A percentile compares a stretch with the other conserved stretches of the same genome.
Evolutionary conservation across 202 grass and related monocot genomes (phyloP).

Genomic region (Cymbopogon flexuosus): DNA sequence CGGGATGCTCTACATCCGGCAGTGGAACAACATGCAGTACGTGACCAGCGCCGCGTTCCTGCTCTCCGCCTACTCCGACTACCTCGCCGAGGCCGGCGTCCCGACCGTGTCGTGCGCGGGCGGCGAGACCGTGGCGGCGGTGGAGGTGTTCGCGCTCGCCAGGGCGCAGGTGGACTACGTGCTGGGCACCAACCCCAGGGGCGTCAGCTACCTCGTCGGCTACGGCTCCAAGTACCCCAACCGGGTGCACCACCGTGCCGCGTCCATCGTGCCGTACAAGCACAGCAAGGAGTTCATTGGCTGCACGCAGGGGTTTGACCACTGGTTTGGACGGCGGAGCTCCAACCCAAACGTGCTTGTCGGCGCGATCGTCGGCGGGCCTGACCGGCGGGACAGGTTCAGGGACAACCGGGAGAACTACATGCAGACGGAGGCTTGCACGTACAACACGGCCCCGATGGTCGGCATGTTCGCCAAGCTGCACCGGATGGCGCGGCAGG

Average conservation of each 20-base stretch:
- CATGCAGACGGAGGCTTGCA: constrained; percentile 97
- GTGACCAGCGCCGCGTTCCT: constrained; percentile 84
- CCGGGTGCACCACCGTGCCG: constrained; percentile 74
- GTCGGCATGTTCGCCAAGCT: constrained; percentile 88
- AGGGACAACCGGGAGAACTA: constrained; percentile 70
- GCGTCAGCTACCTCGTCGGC: constrained; percentile 77
- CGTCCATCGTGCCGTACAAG: constrained; percentile 83
- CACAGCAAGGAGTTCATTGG: constrained; percentile 79
- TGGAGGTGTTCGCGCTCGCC: constrained; percentile 47
- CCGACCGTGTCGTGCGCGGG: constrained; percentile 29
- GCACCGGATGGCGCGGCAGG: constrained; percentile 36
- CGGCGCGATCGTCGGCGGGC: constrained; percentile 71
- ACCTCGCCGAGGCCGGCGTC: constrained; percentile 26
- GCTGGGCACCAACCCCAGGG: constrained; percentile 64
- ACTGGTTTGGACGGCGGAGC: constrained; percentile 69
- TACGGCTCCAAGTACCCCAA: constrained; percentile 55
- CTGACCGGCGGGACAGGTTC: constrained; percentile 56
- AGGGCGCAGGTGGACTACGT: constrained; percentile 78
- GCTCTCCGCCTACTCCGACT: constrained; percentile 51
- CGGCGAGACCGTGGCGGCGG: constrained; percentile 3
- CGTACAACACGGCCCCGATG: constrained; percentile 88
- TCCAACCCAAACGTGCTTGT: constrained; percentile 69
- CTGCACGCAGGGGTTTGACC: constrained; percentile 87
- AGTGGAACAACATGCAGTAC: constrained; percentile 99
- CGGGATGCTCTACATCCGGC: constrained; percentile 74